These are phyloP conservation scores for Kentomonas sorsogonicus DNA, from an alignment of 208 protist species.

Conservation along the genomic window DNA sequence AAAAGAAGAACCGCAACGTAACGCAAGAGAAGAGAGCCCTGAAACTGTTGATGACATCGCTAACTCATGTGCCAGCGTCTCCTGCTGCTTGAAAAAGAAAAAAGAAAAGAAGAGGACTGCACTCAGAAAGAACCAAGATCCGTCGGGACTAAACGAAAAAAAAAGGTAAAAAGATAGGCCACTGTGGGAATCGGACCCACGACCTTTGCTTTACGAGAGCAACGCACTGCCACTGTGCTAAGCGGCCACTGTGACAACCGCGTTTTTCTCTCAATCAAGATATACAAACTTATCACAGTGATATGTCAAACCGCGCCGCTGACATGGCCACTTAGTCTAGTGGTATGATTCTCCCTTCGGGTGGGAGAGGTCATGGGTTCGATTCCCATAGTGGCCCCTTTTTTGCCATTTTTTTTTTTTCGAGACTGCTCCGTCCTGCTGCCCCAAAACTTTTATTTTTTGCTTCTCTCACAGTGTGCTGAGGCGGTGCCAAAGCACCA, in stretches of 20 bases:
- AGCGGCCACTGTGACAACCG: constrained; percentile 52
- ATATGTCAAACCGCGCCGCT: neutral
- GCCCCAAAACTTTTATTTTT: neutral
- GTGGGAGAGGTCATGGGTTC: constrained; percentile 83
- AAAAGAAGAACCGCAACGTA: too few relatives aligned
- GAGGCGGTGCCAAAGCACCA: too few relatives aligned
- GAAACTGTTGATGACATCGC: too few relatives aligned
- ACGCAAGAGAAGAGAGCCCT: too few relatives aligned
- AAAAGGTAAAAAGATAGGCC: constrained; percentile 51
- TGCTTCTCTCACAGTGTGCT: neutral
- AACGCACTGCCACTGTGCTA: constrained; percentile 95
- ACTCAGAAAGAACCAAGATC: neutral
- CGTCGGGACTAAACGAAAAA: neutral
- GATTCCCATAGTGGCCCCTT: constrained; percentile 62
- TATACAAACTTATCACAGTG: neutral
- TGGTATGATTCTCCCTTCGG: constrained; percentile 85
- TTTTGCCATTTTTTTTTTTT: constrained; percentile 17
- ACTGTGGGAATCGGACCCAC: constrained; percentile 94
- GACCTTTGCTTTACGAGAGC: constrained; percentile 95
- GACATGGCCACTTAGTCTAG: constrained; percentile 70
- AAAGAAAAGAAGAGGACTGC: constrained; percentile 16
- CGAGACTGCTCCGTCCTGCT: neutral
- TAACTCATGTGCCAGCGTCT: too few relatives aligned
- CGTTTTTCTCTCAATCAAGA: neutral
- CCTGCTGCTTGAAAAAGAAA: constrained; percentile 6